Evolutionary conservation across 805 yeast species (phyloP).

Genomic region (Wickerhamiella sergipiensis): DNA sequence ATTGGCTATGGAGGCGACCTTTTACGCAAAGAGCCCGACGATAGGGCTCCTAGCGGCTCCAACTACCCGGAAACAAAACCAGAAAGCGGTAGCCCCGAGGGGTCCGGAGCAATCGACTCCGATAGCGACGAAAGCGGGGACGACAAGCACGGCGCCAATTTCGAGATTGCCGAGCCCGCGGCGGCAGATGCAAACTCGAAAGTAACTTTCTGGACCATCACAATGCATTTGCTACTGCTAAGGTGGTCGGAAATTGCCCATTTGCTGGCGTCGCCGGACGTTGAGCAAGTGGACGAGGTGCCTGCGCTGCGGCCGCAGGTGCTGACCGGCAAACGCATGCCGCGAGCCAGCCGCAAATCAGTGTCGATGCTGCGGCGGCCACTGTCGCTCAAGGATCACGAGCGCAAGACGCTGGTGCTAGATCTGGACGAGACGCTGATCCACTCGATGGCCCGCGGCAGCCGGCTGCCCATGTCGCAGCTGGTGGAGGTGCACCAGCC

Average conservation of each 20-base stretch:
- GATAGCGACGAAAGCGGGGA: background rate
- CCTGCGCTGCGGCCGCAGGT: background rate
- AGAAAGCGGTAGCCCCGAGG: background rate
- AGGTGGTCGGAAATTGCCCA: background rate
- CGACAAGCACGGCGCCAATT: background rate
- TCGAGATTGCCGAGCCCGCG: background rate
- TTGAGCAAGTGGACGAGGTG: background rate
- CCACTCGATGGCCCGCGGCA: slow-evolving; percentile 67
- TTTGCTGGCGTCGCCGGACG: background rate
- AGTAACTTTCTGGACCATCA: background rate
- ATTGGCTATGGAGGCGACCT: slow-evolving; percentile 1
- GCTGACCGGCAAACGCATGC: background rate
- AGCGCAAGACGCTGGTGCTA: slow-evolving; percentile 56
- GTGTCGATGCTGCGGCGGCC: slow-evolving; percentile 5
- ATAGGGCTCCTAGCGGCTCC: background rate
- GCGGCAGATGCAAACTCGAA: background rate
- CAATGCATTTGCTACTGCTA: background rate
- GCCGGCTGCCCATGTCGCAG: slow-evolving; percentile 33
- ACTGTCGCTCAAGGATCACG: background rate
- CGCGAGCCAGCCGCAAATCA: background rate
- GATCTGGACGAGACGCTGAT: slow-evolving; percentile 92
- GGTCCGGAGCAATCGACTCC: background rate
- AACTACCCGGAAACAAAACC: background rate
- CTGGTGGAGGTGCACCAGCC: slow-evolving; percentile 61
- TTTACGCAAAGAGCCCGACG: background rate